Base-by-base conservation (phyloP, 768 basidiomycete species). In the Termitomyces sp. region DNA sequence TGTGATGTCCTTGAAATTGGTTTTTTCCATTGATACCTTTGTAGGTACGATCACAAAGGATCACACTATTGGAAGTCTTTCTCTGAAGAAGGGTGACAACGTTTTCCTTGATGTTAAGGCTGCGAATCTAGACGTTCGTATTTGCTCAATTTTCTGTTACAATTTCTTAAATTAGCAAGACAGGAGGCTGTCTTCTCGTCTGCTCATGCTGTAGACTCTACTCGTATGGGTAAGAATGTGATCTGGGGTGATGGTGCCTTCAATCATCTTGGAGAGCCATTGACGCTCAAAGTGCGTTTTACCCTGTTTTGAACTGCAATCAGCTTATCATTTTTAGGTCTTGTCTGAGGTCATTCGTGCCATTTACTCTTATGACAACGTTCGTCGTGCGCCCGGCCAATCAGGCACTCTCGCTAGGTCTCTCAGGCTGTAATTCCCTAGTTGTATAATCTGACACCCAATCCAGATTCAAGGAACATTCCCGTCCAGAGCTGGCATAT, bases 381-480 rank as follows among this genome's bases (percentile, higher is more conserved):
- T 92, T 46, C 75, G 79, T 36, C 85, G 88, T 48, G 88, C 83
- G 3, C 88, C 87, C 1, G 86, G 85, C 1, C 75, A 79, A 48
- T 89, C 87, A 5, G 91, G 91, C 0, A 62, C 56, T 13, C 79
- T 93, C 33, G 79, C 79, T 56, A 76, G 85, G 82, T 80, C 55
- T 54, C 71, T 22, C 16, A 65, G 22, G 5, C 33, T 11, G 2
- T 24, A 32, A 28, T 9, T 4, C 18, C 14, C 24, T 59, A 11
- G 3, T n/a, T 32, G 14, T 43, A 2, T n/a, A 2, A 10, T 28
- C 49, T 57, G 33, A 60, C 49, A 47, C 10, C 9, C n/a, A 26
- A 8, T 11, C 11, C 14, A 67, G 87, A 54, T 88, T 83, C 76
- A 66, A 73, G 51, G 77, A 83, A 54, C 60, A 63, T 2, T 71